Base-by-base conservation (phyloP, 2,329 filamentous ascomycete genomes). In the Fusarium domesticum region DNA sequence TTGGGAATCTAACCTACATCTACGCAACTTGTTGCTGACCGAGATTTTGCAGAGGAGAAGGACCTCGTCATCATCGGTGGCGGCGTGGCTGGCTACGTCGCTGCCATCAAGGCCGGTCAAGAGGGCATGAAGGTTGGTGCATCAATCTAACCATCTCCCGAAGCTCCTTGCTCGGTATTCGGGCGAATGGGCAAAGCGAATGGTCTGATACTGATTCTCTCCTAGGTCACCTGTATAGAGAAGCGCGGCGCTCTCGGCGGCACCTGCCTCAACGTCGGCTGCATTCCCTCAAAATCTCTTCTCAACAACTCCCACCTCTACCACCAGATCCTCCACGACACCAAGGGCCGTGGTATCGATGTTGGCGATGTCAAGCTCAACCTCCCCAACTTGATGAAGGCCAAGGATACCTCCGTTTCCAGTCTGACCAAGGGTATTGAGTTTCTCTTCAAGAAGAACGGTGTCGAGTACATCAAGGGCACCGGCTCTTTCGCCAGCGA, bases 301-400 rank as follows among this genome's bases (percentile, higher is more conserved):
- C 88, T 98, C 70, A 98, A 97, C 84, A 97, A 97, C 80, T 96
- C 93, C 62, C 90, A 96, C 71, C 81, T 97, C 50, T 97, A 97
- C 79, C 92, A 97, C 77, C 87, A 91, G 74, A 87, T 96, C 65
- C 82, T 95, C 50, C 92, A 98, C 76, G 93, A 98, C 77, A 92
- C 90, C 57, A 96, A 96, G 76, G 83, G 87, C 73, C 89, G 93
- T 69, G 93, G 93, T 68, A 98, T 98, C 69, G 92, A 97, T 66
- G 93, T 98, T 60, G 85, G 87, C 66, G 89, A 96, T 74, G 92
- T 98, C 65, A 95, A 95, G 73, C 85, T 98, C 66, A 96, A 98
- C 78, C 80, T 98, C 35, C 72, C 77, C 63, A 85, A 93, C 70
- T 90, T 98, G 83, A 96, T 98, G 91, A 95, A 96, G 77, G 91